Evolutionary conservation across 345 rosid species (phyloP), one percentile per base, ranked within the genome.

Genomic region (Sisymbrium altissimum): DNA sequence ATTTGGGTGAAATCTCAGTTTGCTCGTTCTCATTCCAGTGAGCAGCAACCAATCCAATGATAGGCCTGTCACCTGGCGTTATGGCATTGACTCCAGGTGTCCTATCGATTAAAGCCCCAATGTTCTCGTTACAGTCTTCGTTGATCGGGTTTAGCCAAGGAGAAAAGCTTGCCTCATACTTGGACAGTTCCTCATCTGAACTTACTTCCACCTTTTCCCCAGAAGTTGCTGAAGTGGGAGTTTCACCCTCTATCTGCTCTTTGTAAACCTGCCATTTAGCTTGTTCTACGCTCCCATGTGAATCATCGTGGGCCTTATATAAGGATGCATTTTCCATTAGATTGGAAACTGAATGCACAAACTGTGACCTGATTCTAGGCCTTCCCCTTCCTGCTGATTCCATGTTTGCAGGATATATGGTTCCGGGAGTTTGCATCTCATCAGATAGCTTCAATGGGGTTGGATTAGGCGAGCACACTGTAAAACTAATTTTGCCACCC

Each of bases 341-440:
- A 64, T 13, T 77, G 57, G 71, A 49, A 35, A 84, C 86, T 15
- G 96, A 66, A 82, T 84, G 80, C 29, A 86, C 97, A 78, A 85
- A 89, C 72, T 92, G 90, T 19, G 96, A 87, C 79, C 93, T 90
- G 64, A 95, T 74, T 80, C 85, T 82, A 32, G 79, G 78, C 79
- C 82, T 90, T 55, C 86, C 84, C 77, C 64, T 76, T 11, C 75
- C 81, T 41, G 76, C 74, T 64, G 58, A 73, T 45, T 80, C 92
- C 40, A 83, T 19, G 68, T 81, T 83, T 64, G 89, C 74, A 48
- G 94, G 89, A 71, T 81, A 95, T 74, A 86, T 81, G 57, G 99
- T 92, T 74, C 97, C 99, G 3, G 98, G 98, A 74, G 99, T 96
- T 82, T 96, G 97, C 97, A 96, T 90, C 66, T 92, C 99, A 70